Conservation (phyloP, 495 filamentous ascomycete species). For the Penicillium cinerascens region DNA sequence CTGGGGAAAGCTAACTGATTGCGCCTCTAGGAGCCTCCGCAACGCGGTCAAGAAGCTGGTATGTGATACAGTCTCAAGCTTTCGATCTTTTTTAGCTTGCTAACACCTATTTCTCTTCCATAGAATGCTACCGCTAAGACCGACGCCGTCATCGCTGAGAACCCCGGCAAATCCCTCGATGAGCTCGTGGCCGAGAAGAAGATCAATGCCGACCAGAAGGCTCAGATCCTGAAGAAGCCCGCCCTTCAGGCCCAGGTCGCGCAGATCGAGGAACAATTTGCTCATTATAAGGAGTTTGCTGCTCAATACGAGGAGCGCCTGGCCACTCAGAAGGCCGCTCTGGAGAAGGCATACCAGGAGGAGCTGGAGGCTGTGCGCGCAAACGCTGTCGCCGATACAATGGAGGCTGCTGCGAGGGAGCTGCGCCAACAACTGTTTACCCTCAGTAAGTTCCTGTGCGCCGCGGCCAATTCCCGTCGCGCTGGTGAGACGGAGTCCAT, state of each 20-base stretch:
- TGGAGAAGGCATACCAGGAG: constrained; percentile 66
- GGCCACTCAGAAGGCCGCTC: constrained; percentile 63
- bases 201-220: constrained; percentile 81
- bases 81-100: constrained; percentile 2
- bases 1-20: constrained; percentile 8
- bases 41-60: constrained; percentile 87
- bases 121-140: constrained; percentile 77
- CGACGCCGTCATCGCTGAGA: constrained; percentile 71
- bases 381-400: constrained; percentile 59
- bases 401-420: constrained; percentile 50
- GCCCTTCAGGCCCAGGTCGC: constrained; percentile 66
- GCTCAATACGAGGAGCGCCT: constrained; percentile 68
- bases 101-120: constrained; percentile 7
- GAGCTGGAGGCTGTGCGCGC: constrained; percentile 68
- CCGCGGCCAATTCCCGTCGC: constrained; percentile 70
- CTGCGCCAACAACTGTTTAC: constrained; percentile 57
- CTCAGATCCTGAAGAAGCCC: constrained; percentile 87
- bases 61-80: constrained; percentile 31
- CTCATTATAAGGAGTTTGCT: constrained; percentile 78
- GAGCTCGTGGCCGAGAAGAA: constrained; percentile 77
- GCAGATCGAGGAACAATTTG: constrained; percentile 80
- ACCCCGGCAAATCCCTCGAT: constrained; percentile 72
- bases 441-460: constrained; percentile 74
- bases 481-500: constrained; percentile 59
- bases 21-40: constrained; percentile 65